Conservation (phyloP, 495 filamentous ascomycete genomes). For the Peziza echinospora region DNA sequence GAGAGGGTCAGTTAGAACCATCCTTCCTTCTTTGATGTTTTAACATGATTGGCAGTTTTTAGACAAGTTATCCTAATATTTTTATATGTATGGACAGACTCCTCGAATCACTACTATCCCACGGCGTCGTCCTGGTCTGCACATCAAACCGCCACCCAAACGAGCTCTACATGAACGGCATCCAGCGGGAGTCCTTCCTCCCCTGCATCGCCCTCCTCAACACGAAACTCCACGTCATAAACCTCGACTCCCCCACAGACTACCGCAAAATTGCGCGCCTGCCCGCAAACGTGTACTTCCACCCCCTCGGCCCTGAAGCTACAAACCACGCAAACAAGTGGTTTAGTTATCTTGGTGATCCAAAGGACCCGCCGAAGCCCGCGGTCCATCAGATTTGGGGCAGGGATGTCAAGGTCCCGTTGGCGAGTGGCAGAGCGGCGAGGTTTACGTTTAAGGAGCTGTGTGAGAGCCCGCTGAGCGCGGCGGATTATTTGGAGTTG, state of each 20-base stretch:
- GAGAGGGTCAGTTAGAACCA: constrained; percentile 30
- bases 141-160: constrained; percentile 94
- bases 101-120: constrained; percentile 73
- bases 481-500: constrained; percentile 87
- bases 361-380: constrained; percentile 52
- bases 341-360: constrained; percentile 83
- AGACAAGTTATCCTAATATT: neutral
- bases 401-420: constrained; percentile 64
- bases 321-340: constrained; percentile 68
- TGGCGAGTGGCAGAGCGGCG: constrained; percentile 68
- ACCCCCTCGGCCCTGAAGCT: constrained; percentile 55
- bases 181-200: constrained; percentile 85
- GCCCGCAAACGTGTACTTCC: constrained; percentile 77
- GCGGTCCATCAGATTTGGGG: constrained; percentile 84
- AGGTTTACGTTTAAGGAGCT: constrained; percentile 80
- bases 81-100: no score
- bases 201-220: constrained; percentile 88
- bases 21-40: neutral
- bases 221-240: constrained; percentile 60
- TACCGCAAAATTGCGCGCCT: constrained; percentile 93
- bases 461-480: constrained; percentile 66
- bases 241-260: constrained; percentile 84
- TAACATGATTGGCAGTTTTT: constrained; percentile 1
- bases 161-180: constrained; percentile 93
- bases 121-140: constrained; percentile 88